Evolutionary conservation across 192 early-diverging fungal genomes (phyloP), one percentile per base, ranked within the genome.

Genomic region (Cetraspora pellucida): DNA sequence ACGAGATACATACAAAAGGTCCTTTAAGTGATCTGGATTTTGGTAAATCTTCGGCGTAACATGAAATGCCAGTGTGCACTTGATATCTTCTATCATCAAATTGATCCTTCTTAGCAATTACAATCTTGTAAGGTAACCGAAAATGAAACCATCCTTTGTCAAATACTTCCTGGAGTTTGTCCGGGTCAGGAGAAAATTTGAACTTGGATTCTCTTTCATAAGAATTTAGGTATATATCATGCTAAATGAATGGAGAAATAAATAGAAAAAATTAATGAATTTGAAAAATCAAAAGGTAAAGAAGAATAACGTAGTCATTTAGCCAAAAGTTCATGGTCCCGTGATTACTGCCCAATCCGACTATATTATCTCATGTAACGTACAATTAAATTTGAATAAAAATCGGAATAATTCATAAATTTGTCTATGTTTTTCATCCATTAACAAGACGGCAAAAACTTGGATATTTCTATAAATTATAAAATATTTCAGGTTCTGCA

Each of bases 101-200:
- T 23, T 68, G 44, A 13, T 68, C 66, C 3, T 27, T 68, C 13
- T 68, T 68, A 16, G 43, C 10, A 16, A 68, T 68, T 14, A 47
- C 23, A 17, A 68, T 47, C 47, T 49, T 27, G 46, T 47, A 68
- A 27, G 66, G 66, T 27, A 68, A 45, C 0, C 66, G 10, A 27
- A 49, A 23, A 68, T 49, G 43, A 27, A 68, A 68, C 66, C 66
- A 68, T 49, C 66, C 66, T 47, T 68, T 68, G 14, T 68, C 66
- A 68, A 23, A 47, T 28, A 44, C 43, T 47, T 11, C 21, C 2
- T n/a, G 2, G 46, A 68, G 45, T 23, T 68, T 44, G 1, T 68
- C 66, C 10, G 66, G 66, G 23, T 68, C 25, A 16, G 66, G 66
- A 2, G 66, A 68, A 47, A 47, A 68, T 49, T 68, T 45, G 10